Conservation (phyloP, 1,139 yeast genomes). For the Debaryomyces singareniensis region DNA sequence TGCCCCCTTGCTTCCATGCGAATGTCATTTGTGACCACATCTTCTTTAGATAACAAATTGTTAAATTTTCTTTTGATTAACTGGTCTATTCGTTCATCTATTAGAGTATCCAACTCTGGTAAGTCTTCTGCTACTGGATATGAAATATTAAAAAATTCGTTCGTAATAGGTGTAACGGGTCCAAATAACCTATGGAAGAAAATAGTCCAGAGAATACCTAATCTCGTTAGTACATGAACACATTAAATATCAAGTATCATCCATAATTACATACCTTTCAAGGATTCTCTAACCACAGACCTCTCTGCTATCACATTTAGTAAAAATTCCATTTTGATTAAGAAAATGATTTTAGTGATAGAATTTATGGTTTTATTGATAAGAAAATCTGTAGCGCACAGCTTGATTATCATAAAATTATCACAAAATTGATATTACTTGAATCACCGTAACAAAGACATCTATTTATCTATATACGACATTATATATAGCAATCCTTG, state of each 20-base stretch:
- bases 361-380: too few species aligned
- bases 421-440: too few species aligned
- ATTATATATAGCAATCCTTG: too few species aligned
- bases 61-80: slow-evolving; percentile 27
- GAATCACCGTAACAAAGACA: too few species aligned
- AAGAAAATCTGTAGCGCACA: too few species aligned
- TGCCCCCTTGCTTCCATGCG: slow-evolving; percentile 13
- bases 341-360: too few species aligned
- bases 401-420: too few species aligned
- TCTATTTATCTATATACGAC: too few species aligned
- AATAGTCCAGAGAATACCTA: slow-evolving; percentile 62
- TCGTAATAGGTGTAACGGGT: slow-evolving; percentile 48
- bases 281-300: slow-evolving; percentile 37
- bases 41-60: too few species aligned
- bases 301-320: slow-evolving; percentile 35
- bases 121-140: slow-evolving; percentile 39
- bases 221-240: slow-evolving; percentile 11
- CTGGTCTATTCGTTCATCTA: slow-evolving; percentile 34
- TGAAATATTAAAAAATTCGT: slow-evolving; percentile 37
- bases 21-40: slow-evolving; percentile 1
- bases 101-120: slow-evolving; percentile 38
- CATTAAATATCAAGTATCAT: not conserved
- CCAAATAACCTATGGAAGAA: slow-evolving; percentile 71
- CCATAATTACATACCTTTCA: slow-evolving; percentile 31
- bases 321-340: slow-evolving; percentile 33